Base-by-base conservation (phyloP, 208 protist species). In the Crithidia sp. region DNA sequence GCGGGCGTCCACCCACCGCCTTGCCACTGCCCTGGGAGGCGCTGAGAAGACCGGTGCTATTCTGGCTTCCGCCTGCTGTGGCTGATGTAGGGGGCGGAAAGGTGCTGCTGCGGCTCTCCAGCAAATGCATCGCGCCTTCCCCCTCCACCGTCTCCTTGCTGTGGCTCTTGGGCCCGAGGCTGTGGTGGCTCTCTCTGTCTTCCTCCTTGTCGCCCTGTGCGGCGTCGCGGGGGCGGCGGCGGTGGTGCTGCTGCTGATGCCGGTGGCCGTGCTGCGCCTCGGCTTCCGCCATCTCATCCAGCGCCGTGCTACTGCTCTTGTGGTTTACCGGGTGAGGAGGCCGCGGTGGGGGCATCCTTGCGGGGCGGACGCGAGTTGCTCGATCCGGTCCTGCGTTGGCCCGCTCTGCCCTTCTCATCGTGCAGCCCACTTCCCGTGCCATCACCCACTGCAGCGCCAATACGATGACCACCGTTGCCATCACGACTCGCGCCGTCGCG, bases 121-220 rank as follows among this genome's bases (percentile, higher is more conserved):
- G 36, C 44, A 57, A 2, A 50, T 63, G 66, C 44, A 14, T 13
- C n/a, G 59, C 60, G 37, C 56, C 67, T 16, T 72, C 66, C 6
- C 60, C 58, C 53, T 55, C 50, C 53, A 70, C 16, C 43, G 68
- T 72, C 12, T 74, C 66, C 52, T 45, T 54, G 44, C 58, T 67
- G 54, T 55, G 50, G 36, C 45, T 58, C 40, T 28, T 62, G 13
- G 53, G 43, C 4, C 57, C 66, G 7, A 73, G 7, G 58, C 19
- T 12, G 12, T 7, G 45, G 12, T 49, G 50, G 14, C 12, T 55
- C 50, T 17, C 50, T 7, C 10, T 40, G 43, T 14, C 39, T 54
- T 0, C 17, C 3, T 50, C 49, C 54, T 40, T 37, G 6, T 41
- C 37, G 2, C 57, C 55, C 16, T 39, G 39, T 55, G 28, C 39